Evolutionary conservation across 768 basidiomycete genomes (phyloP).

Genomic region (Psilocybe cubensis): DNA sequence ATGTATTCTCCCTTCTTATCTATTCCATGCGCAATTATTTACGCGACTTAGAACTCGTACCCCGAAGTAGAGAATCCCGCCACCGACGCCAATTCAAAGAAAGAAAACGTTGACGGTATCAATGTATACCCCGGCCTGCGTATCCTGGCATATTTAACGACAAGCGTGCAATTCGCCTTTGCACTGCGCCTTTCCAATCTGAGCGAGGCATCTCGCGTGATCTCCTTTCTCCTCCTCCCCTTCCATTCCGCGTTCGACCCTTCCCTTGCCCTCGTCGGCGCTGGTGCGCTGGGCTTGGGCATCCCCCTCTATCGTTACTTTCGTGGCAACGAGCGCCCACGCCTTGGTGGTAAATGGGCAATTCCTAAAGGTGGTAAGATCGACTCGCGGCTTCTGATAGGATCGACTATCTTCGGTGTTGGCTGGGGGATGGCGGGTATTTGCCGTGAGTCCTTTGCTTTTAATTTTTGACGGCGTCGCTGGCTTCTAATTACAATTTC

Average conservation of each 20-base stretch:
- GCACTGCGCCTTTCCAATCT: constrained; percentile 59
- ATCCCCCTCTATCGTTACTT: constrained; percentile 47
- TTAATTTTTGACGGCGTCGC: background rate
- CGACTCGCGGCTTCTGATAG: constrained; percentile 49
- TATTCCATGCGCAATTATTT: background rate
- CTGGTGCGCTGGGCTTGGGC: constrained; percentile 52
- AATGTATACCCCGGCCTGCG: constrained; percentile 30
- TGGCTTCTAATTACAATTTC: constrained; percentile 8
- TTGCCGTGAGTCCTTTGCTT: constrained; percentile 51
- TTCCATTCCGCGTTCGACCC: constrained; percentile 55
- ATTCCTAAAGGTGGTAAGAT: constrained; percentile 44
- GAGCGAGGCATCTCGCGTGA: constrained; percentile 49
- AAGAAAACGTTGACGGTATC: constrained; percentile 13
- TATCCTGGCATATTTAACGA: constrained; percentile 41
- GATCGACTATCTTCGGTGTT: constrained; percentile 60
- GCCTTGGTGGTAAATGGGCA: constrained; percentile 47
- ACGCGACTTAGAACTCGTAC: background rate
- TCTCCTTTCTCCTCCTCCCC: constrained; percentile 57
- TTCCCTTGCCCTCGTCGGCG: constrained; percentile 56
- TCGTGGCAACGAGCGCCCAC: constrained; percentile 39
- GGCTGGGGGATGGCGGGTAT: constrained; percentile 66
- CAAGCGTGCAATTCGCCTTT: constrained; percentile 54
- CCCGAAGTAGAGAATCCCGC: too few relatives aligned
- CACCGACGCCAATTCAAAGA: constrained; percentile 11
- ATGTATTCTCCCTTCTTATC: background rate